These are phyloP conservation scores for Dactylella cylindrospora DNA, from an alignment of 2,329 filamentous ascomycete species.

Conservation along the genomic window DNA sequence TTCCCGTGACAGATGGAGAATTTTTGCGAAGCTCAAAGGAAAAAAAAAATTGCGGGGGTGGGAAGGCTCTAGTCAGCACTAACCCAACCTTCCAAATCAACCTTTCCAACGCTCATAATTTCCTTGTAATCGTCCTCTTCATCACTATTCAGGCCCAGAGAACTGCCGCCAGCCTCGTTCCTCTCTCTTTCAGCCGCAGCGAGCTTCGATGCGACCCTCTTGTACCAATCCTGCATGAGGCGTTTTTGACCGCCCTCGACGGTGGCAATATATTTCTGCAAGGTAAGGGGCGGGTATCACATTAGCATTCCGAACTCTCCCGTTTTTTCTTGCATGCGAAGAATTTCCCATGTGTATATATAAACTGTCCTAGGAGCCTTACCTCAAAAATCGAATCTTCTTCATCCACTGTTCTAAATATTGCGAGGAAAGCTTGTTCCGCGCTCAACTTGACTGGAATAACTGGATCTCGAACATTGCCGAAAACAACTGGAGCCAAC, in stretches of 20 bases:
- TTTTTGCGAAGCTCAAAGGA: slow-evolving; percentile 27
- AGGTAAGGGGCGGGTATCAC: slow-evolving; percentile 17
- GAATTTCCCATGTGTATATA: slow-evolving; percentile 18
- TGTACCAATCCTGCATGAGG: slow-evolving; percentile 96
- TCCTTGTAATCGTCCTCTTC: slow-evolving; percentile 93
- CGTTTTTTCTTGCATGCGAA: not conserved
- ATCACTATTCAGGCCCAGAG: slow-evolving; percentile 81
- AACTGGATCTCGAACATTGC: slow-evolving; percentile 82
- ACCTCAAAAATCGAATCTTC: slow-evolving; percentile 56
- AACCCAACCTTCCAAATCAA: slow-evolving; percentile 65
- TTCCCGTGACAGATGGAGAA: too few relatives aligned
- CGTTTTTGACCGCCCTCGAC: slow-evolving; percentile 60
- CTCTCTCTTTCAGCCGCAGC: slow-evolving; percentile 86
- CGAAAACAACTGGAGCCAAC: slow-evolving; percentile 82
- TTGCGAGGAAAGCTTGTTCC: slow-evolving; percentile 86
- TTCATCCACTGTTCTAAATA: slow-evolving; percentile 87
- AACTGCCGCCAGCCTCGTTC: slow-evolving; percentile 82
- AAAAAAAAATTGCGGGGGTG: slow-evolving; percentile 10
- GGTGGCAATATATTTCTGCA: slow-evolving; percentile 47
- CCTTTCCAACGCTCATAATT: slow-evolving; percentile 90
- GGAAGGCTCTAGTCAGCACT: slow-evolving; percentile 46
- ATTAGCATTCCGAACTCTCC: slow-evolving; percentile 28
- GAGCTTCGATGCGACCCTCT: slow-evolving; percentile 80
- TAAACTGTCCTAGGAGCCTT: slow-evolving; percentile 9
- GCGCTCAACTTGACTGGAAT: slow-evolving; percentile 95